phyloP scores from a whole-genome alignment of 495 filamentous ascomycete species.

The Penicillium simplicissimum region DNA sequence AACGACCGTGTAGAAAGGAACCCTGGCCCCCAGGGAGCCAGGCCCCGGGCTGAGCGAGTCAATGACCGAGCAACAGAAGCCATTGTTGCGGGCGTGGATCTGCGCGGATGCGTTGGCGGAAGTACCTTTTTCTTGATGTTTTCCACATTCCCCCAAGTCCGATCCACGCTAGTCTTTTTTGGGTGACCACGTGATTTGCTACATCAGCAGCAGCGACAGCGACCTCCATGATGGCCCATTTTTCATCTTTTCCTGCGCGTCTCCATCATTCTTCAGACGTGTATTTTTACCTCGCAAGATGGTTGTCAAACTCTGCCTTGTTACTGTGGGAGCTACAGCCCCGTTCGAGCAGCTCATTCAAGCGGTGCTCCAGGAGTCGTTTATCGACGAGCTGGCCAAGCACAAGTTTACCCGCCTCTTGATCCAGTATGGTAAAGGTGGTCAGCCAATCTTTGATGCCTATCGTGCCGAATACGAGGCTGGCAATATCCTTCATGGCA shows the following conservation, averaged over 20 bases:
- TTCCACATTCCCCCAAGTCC: conserved; percentile 19
- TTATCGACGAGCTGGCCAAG: conserved; percentile 56
- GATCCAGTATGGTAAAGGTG: conserved; percentile 74
- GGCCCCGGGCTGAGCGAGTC: conserved; percentile 35
- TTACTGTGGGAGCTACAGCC: conserved; percentile 91
- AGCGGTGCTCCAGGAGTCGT: conserved; percentile 60
- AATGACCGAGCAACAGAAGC: conserved; percentile 43
- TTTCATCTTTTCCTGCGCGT: conserved; percentile 2
- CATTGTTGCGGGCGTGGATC: conserved; percentile 34
- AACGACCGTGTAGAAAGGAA: conserved; percentile 37
- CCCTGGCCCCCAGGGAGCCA: conserved; percentile 35
- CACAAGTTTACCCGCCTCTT: conserved; percentile 64
- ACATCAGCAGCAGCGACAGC: not conserved
- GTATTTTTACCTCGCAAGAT: not conserved
- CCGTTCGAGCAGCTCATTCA: conserved; percentile 71
- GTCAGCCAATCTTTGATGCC: conserved; percentile 45
- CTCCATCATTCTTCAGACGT: not conserved
- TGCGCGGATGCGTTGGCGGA: conserved; percentile 8
- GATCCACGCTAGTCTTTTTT: conserved; percentile 20
- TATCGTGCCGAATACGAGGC: conserved; percentile 20
- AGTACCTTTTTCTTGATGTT: conserved; percentile 22
- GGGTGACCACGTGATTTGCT: not conserved
- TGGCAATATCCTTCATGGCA: conserved; percentile 29
- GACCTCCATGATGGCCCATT: not conserved
- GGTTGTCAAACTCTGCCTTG: conserved; percentile 60